A percentile compares a stretch with the other conserved stretches of the same genome.
These are phyloP conservation scores for Batrachochytrium dendrobatidis DNA, from an alignment of 371 early-diverging fungal species.

Conservation along the genomic window DNA sequence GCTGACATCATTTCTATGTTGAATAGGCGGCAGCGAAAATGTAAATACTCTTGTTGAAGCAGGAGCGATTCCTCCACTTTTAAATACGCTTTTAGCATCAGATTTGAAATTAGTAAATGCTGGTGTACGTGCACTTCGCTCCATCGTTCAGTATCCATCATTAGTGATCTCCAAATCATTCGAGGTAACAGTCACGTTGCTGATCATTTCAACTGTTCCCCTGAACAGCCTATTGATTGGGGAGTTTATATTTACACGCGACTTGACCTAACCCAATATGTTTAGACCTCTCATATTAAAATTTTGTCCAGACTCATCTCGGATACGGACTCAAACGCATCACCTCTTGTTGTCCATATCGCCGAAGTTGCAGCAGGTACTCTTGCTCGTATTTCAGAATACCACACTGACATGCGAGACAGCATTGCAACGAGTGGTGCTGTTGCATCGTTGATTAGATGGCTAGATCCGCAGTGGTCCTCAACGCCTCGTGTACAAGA, in stretches of 20 bases:
- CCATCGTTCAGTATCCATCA: conserved; percentile 57
- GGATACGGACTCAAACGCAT: not conserved
- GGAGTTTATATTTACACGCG: too few relatives aligned
- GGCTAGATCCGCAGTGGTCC: conserved; percentile 35
- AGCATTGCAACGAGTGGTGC: conserved; percentile 54
- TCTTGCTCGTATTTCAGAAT: conserved; percentile 56
- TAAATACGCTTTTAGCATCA: conserved; percentile 49
- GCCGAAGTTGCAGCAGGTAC: conserved; percentile 63
- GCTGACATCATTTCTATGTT: not conserved
- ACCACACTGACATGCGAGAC: conserved; percentile 43
- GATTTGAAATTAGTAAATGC: conserved; percentile 58
- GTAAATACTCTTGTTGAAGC: conserved; percentile 50
- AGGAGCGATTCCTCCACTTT: conserved; percentile 55
- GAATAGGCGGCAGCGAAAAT: conserved; percentile 57
- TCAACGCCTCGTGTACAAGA: conserved; percentile 53
- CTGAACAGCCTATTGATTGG: too few relatives aligned
- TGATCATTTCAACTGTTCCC: too few relatives aligned
- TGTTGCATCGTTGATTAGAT: conserved; percentile 49
- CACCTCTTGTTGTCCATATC: conserved; percentile 33
- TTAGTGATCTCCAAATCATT: not conserved
- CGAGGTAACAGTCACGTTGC: too few relatives aligned
- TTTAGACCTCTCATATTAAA: not conserved
- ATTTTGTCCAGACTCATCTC: not conserved
- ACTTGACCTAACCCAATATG: too few relatives aligned
- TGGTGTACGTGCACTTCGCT: conserved; percentile 62